phyloP scores from a whole-genome alignment of 257 asterid species.

The Scutellaria minor region DNA sequence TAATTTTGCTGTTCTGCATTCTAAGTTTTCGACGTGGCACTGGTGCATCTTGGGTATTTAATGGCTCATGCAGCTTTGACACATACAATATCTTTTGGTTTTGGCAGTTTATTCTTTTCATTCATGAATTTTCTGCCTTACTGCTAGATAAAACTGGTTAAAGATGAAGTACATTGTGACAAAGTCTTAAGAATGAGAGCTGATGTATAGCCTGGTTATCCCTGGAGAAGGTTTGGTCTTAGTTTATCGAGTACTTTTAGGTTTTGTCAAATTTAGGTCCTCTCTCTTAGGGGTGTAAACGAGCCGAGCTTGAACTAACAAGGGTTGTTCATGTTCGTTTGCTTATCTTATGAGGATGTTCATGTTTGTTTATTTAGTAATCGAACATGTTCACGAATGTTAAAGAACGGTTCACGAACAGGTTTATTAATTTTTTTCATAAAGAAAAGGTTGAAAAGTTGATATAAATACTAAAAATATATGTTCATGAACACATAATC shows the following conservation, averaged over 20 bases:
- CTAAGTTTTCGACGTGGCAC: not conserved
- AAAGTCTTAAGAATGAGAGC: not conserved
- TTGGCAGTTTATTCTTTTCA: not conserved
- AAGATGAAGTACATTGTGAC: not conserved
- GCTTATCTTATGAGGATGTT: too few relatives aligned
- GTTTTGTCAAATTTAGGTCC: not conserved
- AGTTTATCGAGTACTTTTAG: not conserved
- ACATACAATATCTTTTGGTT: not conserved
- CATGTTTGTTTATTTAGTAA: too few relatives aligned
- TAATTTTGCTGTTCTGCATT: constrained; percentile 1
- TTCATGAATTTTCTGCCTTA: not conserved
- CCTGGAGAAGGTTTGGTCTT: not conserved
- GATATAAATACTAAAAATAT: too few relatives aligned
- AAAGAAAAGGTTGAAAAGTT: too few relatives aligned
- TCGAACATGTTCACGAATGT: too few relatives aligned
- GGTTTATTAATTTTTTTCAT: too few relatives aligned
- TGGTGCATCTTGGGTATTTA: not conserved
- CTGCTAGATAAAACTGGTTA: not conserved
- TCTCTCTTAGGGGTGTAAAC: not conserved
- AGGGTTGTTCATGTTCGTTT: too few relatives aligned
- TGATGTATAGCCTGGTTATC: not conserved
- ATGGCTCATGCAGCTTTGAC: too few relatives aligned
- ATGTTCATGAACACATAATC: too few relatives aligned
- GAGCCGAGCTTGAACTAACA: too few relatives aligned
- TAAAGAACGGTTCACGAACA: too few relatives aligned